Evolutionary conservation across 306 rosid genomes (phyloP).

Genomic region (Morella rubra): DNA sequence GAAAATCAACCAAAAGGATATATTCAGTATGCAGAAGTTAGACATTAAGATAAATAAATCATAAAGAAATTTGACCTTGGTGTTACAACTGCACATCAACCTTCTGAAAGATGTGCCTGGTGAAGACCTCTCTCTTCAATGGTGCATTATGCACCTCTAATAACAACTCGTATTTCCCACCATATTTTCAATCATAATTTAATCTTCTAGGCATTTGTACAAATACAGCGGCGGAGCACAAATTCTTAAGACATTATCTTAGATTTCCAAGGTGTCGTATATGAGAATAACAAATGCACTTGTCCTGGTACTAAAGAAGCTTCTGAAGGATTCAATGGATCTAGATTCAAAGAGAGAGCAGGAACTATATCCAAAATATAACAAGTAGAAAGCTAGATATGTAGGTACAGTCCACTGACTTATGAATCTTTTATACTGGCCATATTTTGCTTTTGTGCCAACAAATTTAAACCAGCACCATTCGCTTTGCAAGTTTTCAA

Average conservation of each 20-base stretch:
- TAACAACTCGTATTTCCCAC: neutral
- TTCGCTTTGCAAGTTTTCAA: neutral
- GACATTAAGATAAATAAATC: neutral
- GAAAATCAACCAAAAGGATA: constrained; percentile 3
- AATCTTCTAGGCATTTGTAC: neutral
- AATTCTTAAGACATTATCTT: neutral
- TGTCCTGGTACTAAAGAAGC: constrained; percentile 1
- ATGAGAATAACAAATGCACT: constrained; percentile 8
- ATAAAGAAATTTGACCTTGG: neutral
- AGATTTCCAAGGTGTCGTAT: neutral
- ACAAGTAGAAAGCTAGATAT: constrained; percentile 3
- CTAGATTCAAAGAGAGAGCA: neutral
- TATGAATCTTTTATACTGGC: neutral
- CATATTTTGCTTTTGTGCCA: neutral
- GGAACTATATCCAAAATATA: neutral
- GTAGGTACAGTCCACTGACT: neutral
- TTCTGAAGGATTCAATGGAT: constrained; percentile 7
- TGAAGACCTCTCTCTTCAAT: neutral
- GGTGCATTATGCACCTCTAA: neutral
- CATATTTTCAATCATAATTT: neutral
- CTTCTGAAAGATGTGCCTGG: constrained; percentile 13
- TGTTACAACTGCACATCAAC: constrained; percentile 8
- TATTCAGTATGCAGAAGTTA: constrained; percentile 2
- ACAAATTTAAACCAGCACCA: neutral
- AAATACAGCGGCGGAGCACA: neutral